Conservation (phyloP, 2,329 filamentous ascomycete species). For the Hymenoscyphus albidus region DNA sequence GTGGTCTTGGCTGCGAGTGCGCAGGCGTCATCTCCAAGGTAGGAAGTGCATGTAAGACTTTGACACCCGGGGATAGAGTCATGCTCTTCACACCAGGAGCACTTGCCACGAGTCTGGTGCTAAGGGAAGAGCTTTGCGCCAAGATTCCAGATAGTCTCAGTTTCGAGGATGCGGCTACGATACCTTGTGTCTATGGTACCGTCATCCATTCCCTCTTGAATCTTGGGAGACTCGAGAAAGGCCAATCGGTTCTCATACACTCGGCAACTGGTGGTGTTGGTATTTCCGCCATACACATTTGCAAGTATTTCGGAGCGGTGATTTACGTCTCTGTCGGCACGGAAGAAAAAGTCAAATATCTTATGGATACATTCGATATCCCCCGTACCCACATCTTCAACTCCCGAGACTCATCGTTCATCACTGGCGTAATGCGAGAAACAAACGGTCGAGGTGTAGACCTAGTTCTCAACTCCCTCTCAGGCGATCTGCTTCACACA, state of each 20-base stretch:
- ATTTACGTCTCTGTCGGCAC: constrained; percentile 28
- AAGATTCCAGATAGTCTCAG: constrained; percentile 20
- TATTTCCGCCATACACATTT: constrained; percentile 33
- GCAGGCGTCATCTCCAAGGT: constrained; percentile 27
- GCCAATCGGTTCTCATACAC: constrained; percentile 33
- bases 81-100: constrained; percentile 7
- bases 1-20: constrained; percentile 25
- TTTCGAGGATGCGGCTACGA: constrained; percentile 18
- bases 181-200: constrained; percentile 21
- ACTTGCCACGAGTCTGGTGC: constrained; percentile 1
- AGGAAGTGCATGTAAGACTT: constrained; percentile 22
- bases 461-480: constrained; percentile 16
- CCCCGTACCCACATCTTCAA: constrained; percentile 30
- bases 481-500: constrained; percentile 22
- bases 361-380: constrained; percentile 29
- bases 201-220: constrained; percentile 20
- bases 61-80: constrained; percentile 29
- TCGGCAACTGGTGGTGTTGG: constrained; percentile 34
- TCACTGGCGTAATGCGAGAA: constrained; percentile 18
- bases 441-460: constrained; percentile 29
- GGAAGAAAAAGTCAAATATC: constrained; percentile 19
- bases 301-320: constrained; percentile 27
- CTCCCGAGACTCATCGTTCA: constrained; percentile 32
- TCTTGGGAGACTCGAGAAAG: constrained; percentile 16
- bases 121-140: constrained; percentile 21